Conservation (phyloP, 2,329 filamentous ascomycete species). For the Verruconis gallopava region DNA sequence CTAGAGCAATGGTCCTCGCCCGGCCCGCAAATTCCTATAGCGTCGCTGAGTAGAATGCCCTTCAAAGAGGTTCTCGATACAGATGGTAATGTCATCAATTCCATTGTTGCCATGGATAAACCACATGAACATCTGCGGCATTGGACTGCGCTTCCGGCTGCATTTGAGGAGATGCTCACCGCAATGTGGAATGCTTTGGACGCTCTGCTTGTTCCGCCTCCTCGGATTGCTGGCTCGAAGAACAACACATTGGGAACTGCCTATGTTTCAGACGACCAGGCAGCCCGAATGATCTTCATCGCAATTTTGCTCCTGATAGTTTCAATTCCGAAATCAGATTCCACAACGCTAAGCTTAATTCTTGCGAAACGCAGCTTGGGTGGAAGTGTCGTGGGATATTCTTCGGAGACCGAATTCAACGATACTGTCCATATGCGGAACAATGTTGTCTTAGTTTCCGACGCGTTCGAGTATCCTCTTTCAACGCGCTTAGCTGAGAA, state of each 20-base stretch:
- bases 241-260: constrained; percentile 11
- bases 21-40: neutral
- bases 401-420: constrained; percentile 21
- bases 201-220: constrained; percentile 23
- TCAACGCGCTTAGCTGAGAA: constrained; percentile 37
- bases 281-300: constrained; percentile 28
- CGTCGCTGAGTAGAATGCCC: neutral
- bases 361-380: constrained; percentile 21
- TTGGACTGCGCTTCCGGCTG: constrained; percentile 22
- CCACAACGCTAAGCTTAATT: constrained; percentile 29
- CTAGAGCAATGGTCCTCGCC: neutral
- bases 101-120: neutral
- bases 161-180: constrained; percentile 24
- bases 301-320: constrained; percentile 23
- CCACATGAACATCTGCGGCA: constrained; percentile 16
- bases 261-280: constrained; percentile 23
- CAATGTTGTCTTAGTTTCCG: constrained; percentile 16
- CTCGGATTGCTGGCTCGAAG: constrained; percentile 19
- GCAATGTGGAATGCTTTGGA: constrained; percentile 22
- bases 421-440: constrained; percentile 17
- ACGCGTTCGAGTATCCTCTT: constrained; percentile 36
- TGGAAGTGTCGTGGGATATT: constrained; percentile 16
- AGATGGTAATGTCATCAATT: neutral
- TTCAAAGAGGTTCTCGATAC: neutral
- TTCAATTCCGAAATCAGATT: constrained; percentile 21